These are phyloP conservation scores for Penicillium sp. DNA, from an alignment of 2,329 filamentous ascomycete species.

Conservation along the genomic window DNA sequence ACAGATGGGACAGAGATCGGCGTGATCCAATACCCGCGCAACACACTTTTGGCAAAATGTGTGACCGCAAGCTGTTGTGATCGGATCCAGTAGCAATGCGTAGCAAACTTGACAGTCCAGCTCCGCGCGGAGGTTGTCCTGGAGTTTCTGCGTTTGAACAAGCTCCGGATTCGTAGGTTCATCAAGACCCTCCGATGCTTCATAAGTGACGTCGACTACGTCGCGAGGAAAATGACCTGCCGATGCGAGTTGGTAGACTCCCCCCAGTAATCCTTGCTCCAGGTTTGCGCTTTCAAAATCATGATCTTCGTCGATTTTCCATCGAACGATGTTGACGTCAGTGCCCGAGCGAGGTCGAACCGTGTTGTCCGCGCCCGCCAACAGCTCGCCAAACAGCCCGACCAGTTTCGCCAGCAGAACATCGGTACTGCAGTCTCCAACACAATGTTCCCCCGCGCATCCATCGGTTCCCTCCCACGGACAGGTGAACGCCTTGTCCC, in stretches of 20 bases:
- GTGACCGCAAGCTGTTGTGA: conserved; percentile 84
- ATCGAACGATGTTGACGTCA: conserved; percentile 35
- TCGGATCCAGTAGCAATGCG: conserved; percentile 74
- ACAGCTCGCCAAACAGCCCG: conserved; percentile 53
- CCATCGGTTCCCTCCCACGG: conserved; percentile 52
- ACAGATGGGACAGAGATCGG: conserved; percentile 77
- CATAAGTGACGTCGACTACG: conserved; percentile 56
- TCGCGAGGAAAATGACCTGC: conserved; percentile 60
- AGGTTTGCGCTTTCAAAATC: conserved; percentile 10
- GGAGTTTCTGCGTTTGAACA: conserved; percentile 55
- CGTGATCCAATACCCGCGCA: conserved; percentile 73
- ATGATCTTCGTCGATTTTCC: conserved; percentile 19
- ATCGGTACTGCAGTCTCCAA: conserved; percentile 75
- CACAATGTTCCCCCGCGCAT: conserved; percentile 71
- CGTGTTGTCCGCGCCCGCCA: conserved; percentile 12
- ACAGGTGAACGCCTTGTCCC: conserved; percentile 72
- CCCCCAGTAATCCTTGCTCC: conserved; percentile 48
- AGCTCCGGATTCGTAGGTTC: conserved; percentile 18
- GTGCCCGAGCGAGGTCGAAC: not conserved
- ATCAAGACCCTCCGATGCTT: conserved; percentile 21
- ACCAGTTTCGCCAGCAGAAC: conserved; percentile 74
- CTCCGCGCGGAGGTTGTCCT: conserved; percentile 65
- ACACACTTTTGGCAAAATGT: conserved; percentile 85
- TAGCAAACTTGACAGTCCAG: conserved; percentile 91
- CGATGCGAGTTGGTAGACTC: conserved; percentile 67